Conservation (phyloP, 129 eudicot species). For the Flaveria bidentis region DNA sequence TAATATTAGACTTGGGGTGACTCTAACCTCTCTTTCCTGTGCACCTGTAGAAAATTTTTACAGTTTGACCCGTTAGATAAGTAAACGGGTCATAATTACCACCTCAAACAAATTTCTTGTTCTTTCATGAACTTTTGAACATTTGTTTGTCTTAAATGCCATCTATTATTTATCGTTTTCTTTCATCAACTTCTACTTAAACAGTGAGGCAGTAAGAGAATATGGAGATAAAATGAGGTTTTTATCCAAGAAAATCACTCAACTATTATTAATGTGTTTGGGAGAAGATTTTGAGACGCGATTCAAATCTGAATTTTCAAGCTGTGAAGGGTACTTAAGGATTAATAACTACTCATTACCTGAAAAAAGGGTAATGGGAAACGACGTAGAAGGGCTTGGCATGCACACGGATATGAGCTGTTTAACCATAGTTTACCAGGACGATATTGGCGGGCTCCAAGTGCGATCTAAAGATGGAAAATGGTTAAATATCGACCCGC, state of each 20-base stretch:
- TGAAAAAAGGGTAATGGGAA: constrained; percentile 33
- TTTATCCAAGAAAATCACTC: constrained; percentile 58
- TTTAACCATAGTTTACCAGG: constrained; percentile 77
- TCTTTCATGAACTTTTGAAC: too few species aligned
- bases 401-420: constrained; percentile 97
- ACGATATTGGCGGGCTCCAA: constrained; percentile 85
- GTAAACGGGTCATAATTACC: not conserved
- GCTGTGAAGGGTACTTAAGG: constrained; percentile 82
- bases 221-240: constrained; percentile 70
- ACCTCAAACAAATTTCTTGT: not conserved
- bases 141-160: too few species aligned
- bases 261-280: constrained; percentile 56
- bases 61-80: not conserved
- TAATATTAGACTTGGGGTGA: not conserved
- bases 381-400: constrained; percentile 82
- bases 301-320: constrained; percentile 57
- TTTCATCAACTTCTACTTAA: not conserved
- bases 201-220: constrained; percentile 66
- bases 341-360: constrained; percentile 77
- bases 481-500: constrained; percentile 71
- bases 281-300: constrained; percentile 51
- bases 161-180: not conserved
- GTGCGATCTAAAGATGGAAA: constrained; percentile 66
- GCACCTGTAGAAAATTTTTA: not conserved
- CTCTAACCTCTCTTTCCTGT: not conserved